A percentile compares a stretch with the other conserved stretches of the same genome.
These are phyloP conservation scores for Rosa chinensis DNA, from an alignment of 306 rosid genomes.

Conservation along the genomic window DNA sequence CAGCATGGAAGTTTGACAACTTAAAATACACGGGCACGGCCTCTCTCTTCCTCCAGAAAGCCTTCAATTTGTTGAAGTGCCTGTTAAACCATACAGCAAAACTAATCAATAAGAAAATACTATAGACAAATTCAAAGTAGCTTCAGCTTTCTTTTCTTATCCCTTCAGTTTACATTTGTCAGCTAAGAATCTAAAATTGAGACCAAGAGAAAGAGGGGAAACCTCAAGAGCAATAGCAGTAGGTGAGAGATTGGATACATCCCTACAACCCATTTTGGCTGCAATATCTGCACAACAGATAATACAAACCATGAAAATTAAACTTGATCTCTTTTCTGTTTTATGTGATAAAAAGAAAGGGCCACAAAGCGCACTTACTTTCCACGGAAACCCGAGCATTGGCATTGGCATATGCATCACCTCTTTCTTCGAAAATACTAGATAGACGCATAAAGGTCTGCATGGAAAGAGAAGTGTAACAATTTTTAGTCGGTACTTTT, in stretches of 20 bases:
- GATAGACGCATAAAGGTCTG: slow-evolving; percentile 78
- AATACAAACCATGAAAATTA: not conserved
- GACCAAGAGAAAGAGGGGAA: slow-evolving; percentile 27
- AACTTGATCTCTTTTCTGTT: not conserved
- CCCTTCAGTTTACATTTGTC: not conserved
- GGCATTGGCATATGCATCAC: slow-evolving; percentile 79
- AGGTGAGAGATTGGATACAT: slow-evolving; percentile 72
- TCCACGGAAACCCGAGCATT: slow-evolving; percentile 75
- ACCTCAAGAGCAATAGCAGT: slow-evolving; percentile 85
- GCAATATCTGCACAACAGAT: slow-evolving; percentile 62
- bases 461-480: slow-evolving; percentile 24
- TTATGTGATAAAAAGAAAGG: slow-evolving; percentile 4
- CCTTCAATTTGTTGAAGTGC: slow-evolving; percentile 70
- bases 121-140: not conserved
- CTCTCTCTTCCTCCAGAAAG: slow-evolving; percentile 54
- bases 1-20: not conserved
- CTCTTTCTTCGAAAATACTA: slow-evolving; percentile 71
- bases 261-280: slow-evolving; percentile 53
- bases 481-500: not conserved
- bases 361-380: slow-evolving; percentile 47
- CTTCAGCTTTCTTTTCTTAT: not conserved
- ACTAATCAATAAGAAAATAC: not conserved
- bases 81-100: slow-evolving; percentile 39
- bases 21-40: slow-evolving; percentile 35
- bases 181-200: slow-evolving; percentile 15